Evolutionary conservation across 192 early-diverging fungal species (phyloP).

Genomic region (Phycomyces nitens): DNA sequence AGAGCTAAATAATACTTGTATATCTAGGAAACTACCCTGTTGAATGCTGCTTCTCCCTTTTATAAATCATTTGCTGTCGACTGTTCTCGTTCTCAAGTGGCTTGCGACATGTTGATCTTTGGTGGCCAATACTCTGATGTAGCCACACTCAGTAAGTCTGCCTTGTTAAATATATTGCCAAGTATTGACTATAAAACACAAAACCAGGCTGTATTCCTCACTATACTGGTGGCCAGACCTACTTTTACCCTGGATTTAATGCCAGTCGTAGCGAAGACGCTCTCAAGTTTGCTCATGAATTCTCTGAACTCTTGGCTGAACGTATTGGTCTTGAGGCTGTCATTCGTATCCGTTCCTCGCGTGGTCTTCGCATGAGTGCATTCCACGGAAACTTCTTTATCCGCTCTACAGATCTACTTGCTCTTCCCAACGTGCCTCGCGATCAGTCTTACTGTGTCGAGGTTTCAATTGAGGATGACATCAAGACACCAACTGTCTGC

Average conservation of each 20-base stretch:
- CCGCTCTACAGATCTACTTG: constrained; percentile 86
- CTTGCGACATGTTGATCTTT: constrained; percentile 86
- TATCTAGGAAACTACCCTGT: constrained; percentile 66
- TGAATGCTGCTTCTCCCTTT: constrained; percentile 80
- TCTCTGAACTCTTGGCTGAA: constrained; percentile 74
- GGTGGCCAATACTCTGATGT: constrained; percentile 82
- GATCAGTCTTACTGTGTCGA: constrained; percentile 91
- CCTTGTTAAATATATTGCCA: constrained; percentile 15
- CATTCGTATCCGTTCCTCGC: constrained; percentile 86
- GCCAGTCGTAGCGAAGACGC: constrained; percentile 80
- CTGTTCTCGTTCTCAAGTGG: constrained; percentile 85
- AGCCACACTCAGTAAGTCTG: constrained; percentile 75
- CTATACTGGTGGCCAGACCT: constrained; percentile 86
- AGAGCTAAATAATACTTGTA: no score
- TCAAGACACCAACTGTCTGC: constrained; percentile 73
- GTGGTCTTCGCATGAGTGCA: constrained; percentile 81
- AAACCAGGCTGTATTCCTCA: constrained; percentile 63
- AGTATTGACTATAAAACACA: background rate
- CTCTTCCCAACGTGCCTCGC: constrained; percentile 89
- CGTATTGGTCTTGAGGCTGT: constrained; percentile 89
- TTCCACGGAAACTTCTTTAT: constrained; percentile 99
- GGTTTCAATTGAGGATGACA: constrained; percentile 69
- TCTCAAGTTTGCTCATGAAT: constrained; percentile 78
- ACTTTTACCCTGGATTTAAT: constrained; percentile 88
- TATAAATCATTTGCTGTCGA: constrained; percentile 93